Evolutionary conservation across 306 rosid genomes (phyloP), one percentile per base, ranked within the genome.

Genomic region (Ormosia emarginata): DNA sequence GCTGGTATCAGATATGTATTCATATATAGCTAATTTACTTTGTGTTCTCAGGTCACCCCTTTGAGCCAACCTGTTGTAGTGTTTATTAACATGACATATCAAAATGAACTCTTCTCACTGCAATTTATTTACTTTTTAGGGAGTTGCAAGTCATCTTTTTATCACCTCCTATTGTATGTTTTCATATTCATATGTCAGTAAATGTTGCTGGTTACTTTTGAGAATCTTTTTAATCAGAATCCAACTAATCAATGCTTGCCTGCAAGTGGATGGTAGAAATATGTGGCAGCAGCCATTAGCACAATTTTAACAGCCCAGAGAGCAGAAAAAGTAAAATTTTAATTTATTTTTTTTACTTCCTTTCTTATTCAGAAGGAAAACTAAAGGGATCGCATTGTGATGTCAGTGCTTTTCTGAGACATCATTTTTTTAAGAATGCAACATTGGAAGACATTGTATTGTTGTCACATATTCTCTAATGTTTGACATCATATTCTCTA

Each of bases 1-100:
- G 6, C 47, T 15, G 49, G 30, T 70, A 59, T 46, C 0, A 53
- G 67, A 33, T 33, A 6, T 6, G 29, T 24, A 24, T 24, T n/a
- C n/a, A n/a, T n/a, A n/a, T 44, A 18, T 67, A 5, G 4, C 50
- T 67, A 85, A 70, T 80, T 76, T 36, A 76, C 71, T 62, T 70
- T 85, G 88, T 85, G 88, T 81, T 85, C 88, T 81, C 85, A 81
- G 88, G 88, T 85, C 88, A 85, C 85, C 85, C 88, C 88, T 80
- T 81, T 85, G 82, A 81, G 79, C 58, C 49, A 52, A 53, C 71
- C 66, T 80, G 79, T 63, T 71, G 1, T 0, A 24, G 24, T 24
- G 24, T 24, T 24, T 0, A 24, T 24, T 24, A 11, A 44, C 29
- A 18, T 24, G 14, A 17, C 52, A 8, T 6, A 67, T 41, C 52